Evolutionary conservation across 208 protist species (phyloP).

Genomic region (Trypanosoma congolense): DNA sequence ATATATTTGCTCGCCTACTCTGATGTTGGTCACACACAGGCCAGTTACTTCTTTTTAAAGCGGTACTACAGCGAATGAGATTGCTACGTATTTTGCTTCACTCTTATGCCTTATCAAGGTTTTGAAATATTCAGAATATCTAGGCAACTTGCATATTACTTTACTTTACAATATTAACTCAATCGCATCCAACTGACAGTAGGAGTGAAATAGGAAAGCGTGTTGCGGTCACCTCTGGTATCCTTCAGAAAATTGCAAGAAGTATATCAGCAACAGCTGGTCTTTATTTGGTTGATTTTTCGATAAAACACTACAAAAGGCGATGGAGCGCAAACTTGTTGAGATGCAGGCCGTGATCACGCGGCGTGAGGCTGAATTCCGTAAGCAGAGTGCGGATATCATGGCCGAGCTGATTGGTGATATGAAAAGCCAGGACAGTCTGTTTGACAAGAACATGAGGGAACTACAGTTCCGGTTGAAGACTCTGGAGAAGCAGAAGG

Average conservation of each 20-base stretch:
- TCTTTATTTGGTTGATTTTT: neutral
- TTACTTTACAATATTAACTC: too few relatives aligned
- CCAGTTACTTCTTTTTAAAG: too few relatives aligned
- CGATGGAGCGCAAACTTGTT: neutral
- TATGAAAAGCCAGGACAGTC: neutral
- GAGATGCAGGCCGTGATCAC: neutral
- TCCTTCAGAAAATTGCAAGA: neutral
- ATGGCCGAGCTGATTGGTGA: neutral
- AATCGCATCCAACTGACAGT: too few relatives aligned
- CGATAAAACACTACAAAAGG: neutral
- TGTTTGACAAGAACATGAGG: neutral
- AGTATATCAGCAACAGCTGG: neutral
- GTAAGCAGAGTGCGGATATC: neutral
- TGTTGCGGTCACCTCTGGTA: too few relatives aligned
- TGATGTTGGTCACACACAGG: too few relatives aligned
- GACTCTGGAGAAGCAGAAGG: neutral
- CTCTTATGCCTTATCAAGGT: too few relatives aligned
- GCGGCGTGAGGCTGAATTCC: neutral
- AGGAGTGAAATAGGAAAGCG: too few relatives aligned
- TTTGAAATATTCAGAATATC: slow-evolving; percentile 1
- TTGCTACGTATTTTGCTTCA: too few relatives aligned
- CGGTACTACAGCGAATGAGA: too few relatives aligned
- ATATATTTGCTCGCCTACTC: too few relatives aligned
- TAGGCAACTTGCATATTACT: too few relatives aligned
- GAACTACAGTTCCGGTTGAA: neutral